phyloP scores from a whole-genome alignment of 2,329 filamentous ascomycete genomes.

The Emydomyces testavorans region DNA sequence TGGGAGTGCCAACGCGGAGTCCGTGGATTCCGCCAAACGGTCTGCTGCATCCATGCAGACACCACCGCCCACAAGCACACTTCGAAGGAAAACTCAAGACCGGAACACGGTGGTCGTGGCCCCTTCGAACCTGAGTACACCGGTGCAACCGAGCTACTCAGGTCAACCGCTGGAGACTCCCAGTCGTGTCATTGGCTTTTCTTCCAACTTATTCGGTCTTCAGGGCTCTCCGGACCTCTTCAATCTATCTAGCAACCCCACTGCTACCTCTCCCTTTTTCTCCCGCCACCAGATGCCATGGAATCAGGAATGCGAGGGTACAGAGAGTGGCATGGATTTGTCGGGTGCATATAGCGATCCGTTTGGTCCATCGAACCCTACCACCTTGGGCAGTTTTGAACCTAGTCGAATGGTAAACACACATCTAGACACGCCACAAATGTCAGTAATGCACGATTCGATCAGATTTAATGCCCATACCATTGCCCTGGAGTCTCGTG shows the following conservation, averaged over 20 bases:
- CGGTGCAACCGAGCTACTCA: constrained; percentile 9
- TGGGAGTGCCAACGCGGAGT: background rate
- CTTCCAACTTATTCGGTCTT: constrained; percentile 41
- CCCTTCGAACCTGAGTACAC: constrained; percentile 6
- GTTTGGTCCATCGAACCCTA: constrained; percentile 18
- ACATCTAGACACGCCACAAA: constrained; percentile 15
- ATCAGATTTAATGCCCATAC: constrained; percentile 18
- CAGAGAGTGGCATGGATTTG: constrained; percentile 16
- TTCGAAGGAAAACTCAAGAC: constrained; percentile 36
- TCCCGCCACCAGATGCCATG: constrained; percentile 44
- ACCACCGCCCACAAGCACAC: constrained; percentile 49
- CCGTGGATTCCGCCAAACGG: constrained; percentile 4
- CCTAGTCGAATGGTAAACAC: constrained; percentile 18
- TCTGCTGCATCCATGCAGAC: constrained; percentile 44
- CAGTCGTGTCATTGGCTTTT: constrained; percentile 35
- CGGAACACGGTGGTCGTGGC: constrained; percentile 1
- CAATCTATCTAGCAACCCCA: constrained; percentile 14
- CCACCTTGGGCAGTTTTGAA: constrained; percentile 17
- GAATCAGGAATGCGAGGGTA: constrained; percentile 32
- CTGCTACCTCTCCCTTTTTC: constrained; percentile 46
- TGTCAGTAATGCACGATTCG: constrained; percentile 28
- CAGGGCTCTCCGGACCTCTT: constrained; percentile 50
- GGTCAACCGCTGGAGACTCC: constrained; percentile 35
- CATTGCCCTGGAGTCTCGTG: background rate
- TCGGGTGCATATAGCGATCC: constrained; percentile 17